Conservation (phyloP, 2,329 filamentous ascomycete genomes). For the Arthrobotrys conoides region DNA sequence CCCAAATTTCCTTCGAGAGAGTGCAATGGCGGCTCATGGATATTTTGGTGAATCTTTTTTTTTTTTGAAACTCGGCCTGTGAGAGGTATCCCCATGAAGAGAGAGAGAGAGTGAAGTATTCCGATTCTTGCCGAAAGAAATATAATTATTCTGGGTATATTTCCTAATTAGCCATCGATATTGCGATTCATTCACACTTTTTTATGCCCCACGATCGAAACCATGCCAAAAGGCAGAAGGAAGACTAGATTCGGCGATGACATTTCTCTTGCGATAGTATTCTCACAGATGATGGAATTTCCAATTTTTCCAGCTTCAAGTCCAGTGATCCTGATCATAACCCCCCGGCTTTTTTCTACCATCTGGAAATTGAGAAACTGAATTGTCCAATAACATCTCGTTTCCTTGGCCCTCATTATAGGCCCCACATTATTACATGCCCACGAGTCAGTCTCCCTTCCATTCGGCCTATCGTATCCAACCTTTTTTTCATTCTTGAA, state of each 20-base stretch:
- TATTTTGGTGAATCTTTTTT: slow-evolving; percentile 1
- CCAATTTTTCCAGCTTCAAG: too few relatives aligned
- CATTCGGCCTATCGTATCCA: slow-evolving; percentile 22
- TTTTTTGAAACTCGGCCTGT: slow-evolving; percentile 8
- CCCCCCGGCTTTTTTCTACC: too few relatives aligned
- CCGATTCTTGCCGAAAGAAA: slow-evolving; percentile 23
- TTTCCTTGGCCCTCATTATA: neutral
- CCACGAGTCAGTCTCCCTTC: slow-evolving; percentile 41
- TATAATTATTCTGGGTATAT: neutral
- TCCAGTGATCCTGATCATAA: slow-evolving; percentile 28
- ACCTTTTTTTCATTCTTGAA: slow-evolving; percentile 1
- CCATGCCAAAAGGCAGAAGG: slow-evolving; percentile 24
- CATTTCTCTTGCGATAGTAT: slow-evolving; percentile 35
- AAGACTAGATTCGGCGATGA: slow-evolving; percentile 15
- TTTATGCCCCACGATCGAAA: slow-evolving; percentile 25
- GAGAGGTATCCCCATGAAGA: slow-evolving; percentile 15
- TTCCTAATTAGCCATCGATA: slow-evolving; percentile 44
- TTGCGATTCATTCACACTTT: slow-evolving; percentile 23
- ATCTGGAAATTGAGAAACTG: neutral
- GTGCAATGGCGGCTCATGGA: slow-evolving; percentile 28
- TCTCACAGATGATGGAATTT: slow-evolving; percentile 37
- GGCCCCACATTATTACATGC: slow-evolving; percentile 28
- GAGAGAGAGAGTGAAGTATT: neutral
- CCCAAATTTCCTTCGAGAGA: slow-evolving; percentile 37
- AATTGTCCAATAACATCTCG: slow-evolving; percentile 33